A percentile compares a stretch with the other conserved stretches of the same genome.
Evolutionary conservation across 2,329 filamentous ascomycete genomes (phyloP).

Genomic region (Stachybotrys echinatus): DNA sequence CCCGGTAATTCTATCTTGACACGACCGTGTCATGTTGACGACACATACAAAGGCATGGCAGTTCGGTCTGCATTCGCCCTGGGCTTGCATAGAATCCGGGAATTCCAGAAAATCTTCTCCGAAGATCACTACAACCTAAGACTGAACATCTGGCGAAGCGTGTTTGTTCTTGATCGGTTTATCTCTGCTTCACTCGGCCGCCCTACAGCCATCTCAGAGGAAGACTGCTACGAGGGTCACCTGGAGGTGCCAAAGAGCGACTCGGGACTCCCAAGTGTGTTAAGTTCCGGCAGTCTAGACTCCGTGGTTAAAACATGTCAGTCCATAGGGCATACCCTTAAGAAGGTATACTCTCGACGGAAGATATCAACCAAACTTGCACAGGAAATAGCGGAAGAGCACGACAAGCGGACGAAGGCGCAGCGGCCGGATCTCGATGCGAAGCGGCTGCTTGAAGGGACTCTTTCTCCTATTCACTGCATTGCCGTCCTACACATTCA

Average conservation of each 20-base stretch:
- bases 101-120: slow-evolving; percentile 50
- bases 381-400: slow-evolving; percentile 44
- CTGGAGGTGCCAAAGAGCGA: slow-evolving; percentile 22
- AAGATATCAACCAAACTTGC: slow-evolving; percentile 54
- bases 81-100: slow-evolving; percentile 53
- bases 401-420: slow-evolving; percentile 8
- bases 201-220: slow-evolving; percentile 55
- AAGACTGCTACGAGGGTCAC: slow-evolving; percentile 52
- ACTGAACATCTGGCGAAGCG: slow-evolving; percentile 57
- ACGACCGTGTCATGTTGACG: slow-evolving; percentile 4
- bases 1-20: background rate
- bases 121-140: slow-evolving; percentile 39
- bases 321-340: slow-evolving; percentile 53
- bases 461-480: slow-evolving; percentile 30
- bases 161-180: slow-evolving; percentile 61
- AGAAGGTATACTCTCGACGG: slow-evolving; percentile 53
- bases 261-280: background rate
- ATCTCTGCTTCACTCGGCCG: slow-evolving; percentile 58
- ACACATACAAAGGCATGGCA: slow-evolving; percentile 47
- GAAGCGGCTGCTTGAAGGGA: slow-evolving; percentile 13
- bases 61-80: slow-evolving; percentile 57
- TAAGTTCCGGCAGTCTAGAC: slow-evolving; percentile 34
- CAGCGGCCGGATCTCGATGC: slow-evolving; percentile 46
- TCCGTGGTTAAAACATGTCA: slow-evolving; percentile 52
- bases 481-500: slow-evolving; percentile 59